Percentiles rank a stretch among this genome's conserved stretches.
Conservation (phyloP, 192 early-diverging fungal genomes). For the Backusella tarrabulga region DNA sequence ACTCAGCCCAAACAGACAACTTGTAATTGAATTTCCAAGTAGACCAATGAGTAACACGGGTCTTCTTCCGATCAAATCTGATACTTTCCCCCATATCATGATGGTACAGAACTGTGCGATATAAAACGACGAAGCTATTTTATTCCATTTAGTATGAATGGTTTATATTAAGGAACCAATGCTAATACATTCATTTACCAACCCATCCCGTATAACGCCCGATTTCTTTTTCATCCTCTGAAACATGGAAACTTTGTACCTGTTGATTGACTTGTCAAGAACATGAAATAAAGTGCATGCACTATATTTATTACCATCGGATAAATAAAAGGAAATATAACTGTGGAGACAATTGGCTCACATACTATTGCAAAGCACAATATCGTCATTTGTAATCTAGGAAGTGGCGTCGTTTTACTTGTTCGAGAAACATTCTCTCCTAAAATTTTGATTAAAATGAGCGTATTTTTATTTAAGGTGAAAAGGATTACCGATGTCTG, state of each 20-base stretch:
- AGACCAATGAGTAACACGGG: slow-evolving; percentile 81
- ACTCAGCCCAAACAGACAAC: slow-evolving; percentile 71
- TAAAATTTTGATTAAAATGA: too few relatives aligned
- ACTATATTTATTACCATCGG: slow-evolving; percentile 56
- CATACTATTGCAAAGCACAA: slow-evolving; percentile 49
- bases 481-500: too few relatives aligned
- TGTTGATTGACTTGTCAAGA: background rate
- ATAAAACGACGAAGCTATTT: slow-evolving; percentile 60
- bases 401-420: slow-evolving; percentile 38
- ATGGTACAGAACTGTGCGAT: slow-evolving; percentile 69
- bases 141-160: background rate
- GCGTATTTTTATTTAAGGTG: too few relatives aligned
- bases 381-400: slow-evolving; percentile 44
- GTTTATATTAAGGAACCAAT: too few relatives aligned
- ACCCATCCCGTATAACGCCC: slow-evolving; percentile 80
- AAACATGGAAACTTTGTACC: slow-evolving; percentile 68
- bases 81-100: slow-evolving; percentile 68
- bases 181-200: slow-evolving; percentile 21
- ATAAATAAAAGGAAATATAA: slow-evolving; percentile 83
- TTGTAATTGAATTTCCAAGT: slow-evolving; percentile 70
- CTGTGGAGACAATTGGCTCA: slow-evolving; percentile 68
- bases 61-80: slow-evolving; percentile 78
- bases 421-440: background rate
- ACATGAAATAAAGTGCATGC: background rate
- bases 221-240: slow-evolving; percentile 70